These are phyloP conservation scores for Vigna nakashimae DNA, from an alignment of 306 rosid genomes.

Conservation along the genomic window DNA sequence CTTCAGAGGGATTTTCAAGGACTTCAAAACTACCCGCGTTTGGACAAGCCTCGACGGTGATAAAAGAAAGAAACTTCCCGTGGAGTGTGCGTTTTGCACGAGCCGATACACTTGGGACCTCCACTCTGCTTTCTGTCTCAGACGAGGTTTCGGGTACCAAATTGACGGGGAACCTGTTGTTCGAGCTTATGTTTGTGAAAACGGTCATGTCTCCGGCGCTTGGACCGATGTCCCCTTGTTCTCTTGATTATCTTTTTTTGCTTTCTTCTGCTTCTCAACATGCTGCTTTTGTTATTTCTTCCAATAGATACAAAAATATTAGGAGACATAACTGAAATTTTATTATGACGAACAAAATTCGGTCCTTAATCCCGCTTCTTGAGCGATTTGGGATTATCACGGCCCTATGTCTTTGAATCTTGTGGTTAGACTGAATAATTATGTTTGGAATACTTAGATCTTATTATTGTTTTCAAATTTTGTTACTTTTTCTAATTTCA, in stretches of 20 bases:
- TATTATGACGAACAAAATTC: neutral
- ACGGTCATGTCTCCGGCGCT: constrained; percentile 92
- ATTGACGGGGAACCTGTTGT: constrained; percentile 91
- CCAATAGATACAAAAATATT: neutral
- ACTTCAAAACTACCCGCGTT: constrained; percentile 66
- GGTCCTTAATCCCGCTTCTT: neutral
- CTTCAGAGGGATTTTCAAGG: constrained; percentile 74
- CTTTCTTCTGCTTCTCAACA: neutral
- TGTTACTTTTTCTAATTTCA: neutral
- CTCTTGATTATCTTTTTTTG: constrained; percentile 34
- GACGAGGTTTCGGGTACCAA: constrained; percentile 75
- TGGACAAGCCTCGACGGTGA: constrained; percentile 76
- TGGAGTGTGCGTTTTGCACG: constrained; percentile 71
- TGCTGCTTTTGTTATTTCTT: neutral
- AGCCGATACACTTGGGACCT: constrained; percentile 76
- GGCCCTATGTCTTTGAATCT: neutral
- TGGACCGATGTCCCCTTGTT: constrained; percentile 86
- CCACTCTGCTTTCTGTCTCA: constrained; percentile 77
- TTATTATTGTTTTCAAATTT: neutral
- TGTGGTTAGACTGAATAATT: neutral
- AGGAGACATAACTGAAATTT: neutral
- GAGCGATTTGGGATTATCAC: neutral
- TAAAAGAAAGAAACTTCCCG: constrained; percentile 57
- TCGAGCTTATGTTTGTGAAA: constrained; percentile 86
- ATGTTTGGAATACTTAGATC: neutral